Evolutionary conservation across 192 early-diverging fungal species (phyloP).

Genomic region (Lunasporangiospora selenospora): DNA sequence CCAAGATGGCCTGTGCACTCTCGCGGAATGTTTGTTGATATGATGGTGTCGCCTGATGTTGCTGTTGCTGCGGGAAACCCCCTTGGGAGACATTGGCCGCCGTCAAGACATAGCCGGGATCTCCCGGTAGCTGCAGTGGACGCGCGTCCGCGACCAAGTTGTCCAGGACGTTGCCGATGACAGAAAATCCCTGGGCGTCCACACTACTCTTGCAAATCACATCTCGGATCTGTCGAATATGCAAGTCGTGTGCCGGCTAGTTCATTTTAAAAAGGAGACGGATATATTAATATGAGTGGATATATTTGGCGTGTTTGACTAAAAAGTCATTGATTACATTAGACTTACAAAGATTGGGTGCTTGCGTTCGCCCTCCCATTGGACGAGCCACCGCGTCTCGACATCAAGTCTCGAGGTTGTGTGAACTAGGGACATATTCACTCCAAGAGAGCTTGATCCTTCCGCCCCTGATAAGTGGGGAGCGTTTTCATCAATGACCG

Average conservation of each 20-base stretch:
- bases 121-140: slow-evolving; percentile 22
- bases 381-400: slow-evolving; percentile 42
- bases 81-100: too few relatives aligned
- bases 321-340: background rate
- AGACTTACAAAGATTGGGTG: slow-evolving; percentile 26
- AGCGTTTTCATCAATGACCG: too few relatives aligned
- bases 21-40: slow-evolving; percentile 20
- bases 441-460: slow-evolving; percentile 3
- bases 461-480: too few relatives aligned
- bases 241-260: slow-evolving; percentile 17
- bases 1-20: slow-evolving; percentile 28
- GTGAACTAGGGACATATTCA: slow-evolving; percentile 38
- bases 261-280: background rate
- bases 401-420: slow-evolving; percentile 29
- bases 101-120: background rate
- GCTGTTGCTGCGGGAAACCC: slow-evolving; percentile 6
- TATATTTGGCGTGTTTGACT: too few relatives aligned
- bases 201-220: slow-evolving; percentile 20
- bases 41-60: background rate
- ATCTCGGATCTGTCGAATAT: slow-evolving; percentile 11
- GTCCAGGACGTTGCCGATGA: slow-evolving; percentile 18
- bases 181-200: background rate
- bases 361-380: slow-evolving; percentile 36
- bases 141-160: slow-evolving; percentile 26
- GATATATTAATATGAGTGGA: too few relatives aligned